Conservation (phyloP, 73 alveolate species). For the Effrenium voratum region DNA sequence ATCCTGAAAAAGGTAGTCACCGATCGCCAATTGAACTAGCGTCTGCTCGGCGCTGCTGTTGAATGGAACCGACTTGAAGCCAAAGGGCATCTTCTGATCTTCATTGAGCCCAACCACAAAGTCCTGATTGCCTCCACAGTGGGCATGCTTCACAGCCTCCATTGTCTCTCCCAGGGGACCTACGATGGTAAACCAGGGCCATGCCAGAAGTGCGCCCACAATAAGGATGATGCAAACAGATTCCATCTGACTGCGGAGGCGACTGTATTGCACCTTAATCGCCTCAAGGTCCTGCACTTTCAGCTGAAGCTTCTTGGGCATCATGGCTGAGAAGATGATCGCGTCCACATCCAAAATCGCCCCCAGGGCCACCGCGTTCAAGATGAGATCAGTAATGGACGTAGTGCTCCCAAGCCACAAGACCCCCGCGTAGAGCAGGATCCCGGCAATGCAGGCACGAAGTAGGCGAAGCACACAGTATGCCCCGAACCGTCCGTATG, state of each 20-base stretch:
- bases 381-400: conserved; percentile 27
- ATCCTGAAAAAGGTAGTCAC: background rate
- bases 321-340: conserved; percentile 37
- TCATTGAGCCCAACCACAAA: conserved; percentile 45
- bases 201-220: conserved; percentile 17
- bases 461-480: conserved; percentile 3
- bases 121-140: conserved; percentile 69
- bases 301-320: conserved; percentile 65
- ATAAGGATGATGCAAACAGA: background rate
- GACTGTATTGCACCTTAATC: conserved; percentile 42
- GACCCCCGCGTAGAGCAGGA: conserved; percentile 50
- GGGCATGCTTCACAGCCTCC: conserved; percentile 34
- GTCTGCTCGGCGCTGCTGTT: background rate
- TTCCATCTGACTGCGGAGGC: conserved; percentile 58
- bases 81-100: conserved; percentile 46
- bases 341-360: conserved; percentile 45
- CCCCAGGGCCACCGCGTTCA: conserved; percentile 48
- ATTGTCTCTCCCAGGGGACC: conserved; percentile 45
- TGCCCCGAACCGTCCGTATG: conserved; percentile 1
- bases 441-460: conserved; percentile 35
- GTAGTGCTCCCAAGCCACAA: conserved; percentile 69
- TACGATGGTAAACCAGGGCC: conserved; percentile 62
- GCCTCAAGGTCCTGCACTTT: conserved; percentile 69
- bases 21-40: conserved; percentile 19
- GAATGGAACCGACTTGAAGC: conserved; percentile 15